Evolutionary conservation across 2,329 filamentous ascomycete species (phyloP).

Genomic region (Penicillium italicum): DNA sequence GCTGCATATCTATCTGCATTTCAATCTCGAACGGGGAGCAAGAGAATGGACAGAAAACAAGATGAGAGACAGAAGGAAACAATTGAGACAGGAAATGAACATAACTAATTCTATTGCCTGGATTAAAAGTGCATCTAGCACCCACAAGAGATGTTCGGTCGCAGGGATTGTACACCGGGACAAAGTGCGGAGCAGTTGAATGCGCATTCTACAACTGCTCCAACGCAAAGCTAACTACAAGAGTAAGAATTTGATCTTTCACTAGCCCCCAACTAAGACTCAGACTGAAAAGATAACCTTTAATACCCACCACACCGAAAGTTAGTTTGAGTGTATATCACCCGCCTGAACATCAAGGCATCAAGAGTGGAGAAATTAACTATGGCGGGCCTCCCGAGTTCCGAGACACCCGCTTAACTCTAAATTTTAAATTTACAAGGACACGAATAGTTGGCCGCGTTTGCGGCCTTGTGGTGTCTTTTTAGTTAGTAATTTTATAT

Average conservation of each 20-base stretch:
- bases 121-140: not conserved
- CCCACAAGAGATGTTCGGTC: not conserved
- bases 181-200: not conserved
- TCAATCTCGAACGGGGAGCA: too few relatives aligned
- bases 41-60: not conserved
- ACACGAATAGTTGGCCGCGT: too few relatives aligned
- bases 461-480: too few relatives aligned
- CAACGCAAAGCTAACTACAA: not conserved
- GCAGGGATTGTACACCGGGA: not conserved
- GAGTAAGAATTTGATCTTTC: not conserved
- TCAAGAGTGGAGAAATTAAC: not conserved
- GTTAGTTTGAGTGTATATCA: not conserved
- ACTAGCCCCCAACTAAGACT: not conserved
- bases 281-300: not conserved
- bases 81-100: not conserved
- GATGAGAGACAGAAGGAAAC: not conserved
- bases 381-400: not conserved
- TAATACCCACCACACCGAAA: not conserved
- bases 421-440: slow-evolving; percentile 1
- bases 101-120: not conserved
- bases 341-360: not conserved
- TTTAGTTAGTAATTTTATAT: too few relatives aligned
- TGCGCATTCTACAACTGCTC: not conserved
- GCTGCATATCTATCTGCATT: not conserved
- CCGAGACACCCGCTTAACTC: not conserved